Evolutionary conservation across 768 basidiomycete genomes (phyloP).

Genomic region (Xerocomus spinulosus): DNA sequence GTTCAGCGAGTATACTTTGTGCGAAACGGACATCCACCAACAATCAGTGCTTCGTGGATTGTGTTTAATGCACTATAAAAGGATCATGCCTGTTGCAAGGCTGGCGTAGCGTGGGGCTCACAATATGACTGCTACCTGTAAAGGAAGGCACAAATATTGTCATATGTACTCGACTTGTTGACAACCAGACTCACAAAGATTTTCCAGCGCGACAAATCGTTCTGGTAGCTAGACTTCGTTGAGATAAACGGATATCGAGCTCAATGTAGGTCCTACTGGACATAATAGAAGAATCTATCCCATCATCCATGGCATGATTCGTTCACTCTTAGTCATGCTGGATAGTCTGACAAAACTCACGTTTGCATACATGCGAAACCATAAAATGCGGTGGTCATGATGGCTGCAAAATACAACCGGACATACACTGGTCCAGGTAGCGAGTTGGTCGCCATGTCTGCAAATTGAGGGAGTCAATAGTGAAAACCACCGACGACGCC

Average conservation of each 20-base stretch:
- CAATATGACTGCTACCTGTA: conserved; percentile 1
- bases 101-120: neutral
- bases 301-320: too few species aligned
- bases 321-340: neutral
- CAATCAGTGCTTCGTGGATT: neutral
- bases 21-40: neutral
- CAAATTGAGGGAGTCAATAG: too few species aligned
- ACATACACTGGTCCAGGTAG: neutral
- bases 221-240: conserved; percentile 2
- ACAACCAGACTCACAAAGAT: neutral
- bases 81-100: neutral
- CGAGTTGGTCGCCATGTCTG: neutral
- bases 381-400: neutral
- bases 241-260: too few species aligned
- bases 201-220: neutral
- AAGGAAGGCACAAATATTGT: too few species aligned
- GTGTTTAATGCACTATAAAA: neutral
- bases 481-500: too few species aligned
- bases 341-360: neutral
- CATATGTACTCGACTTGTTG: too few species aligned
- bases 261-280: neutral
- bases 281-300: conserved; percentile 1
- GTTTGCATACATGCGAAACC: conserved; percentile 1
- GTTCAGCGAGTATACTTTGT: neutral
- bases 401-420: neutral